These are phyloP conservation scores for Fusarium pseudocircinatum DNA, from an alignment of 2,329 filamentous ascomycete species.

Conservation along the genomic window DNA sequence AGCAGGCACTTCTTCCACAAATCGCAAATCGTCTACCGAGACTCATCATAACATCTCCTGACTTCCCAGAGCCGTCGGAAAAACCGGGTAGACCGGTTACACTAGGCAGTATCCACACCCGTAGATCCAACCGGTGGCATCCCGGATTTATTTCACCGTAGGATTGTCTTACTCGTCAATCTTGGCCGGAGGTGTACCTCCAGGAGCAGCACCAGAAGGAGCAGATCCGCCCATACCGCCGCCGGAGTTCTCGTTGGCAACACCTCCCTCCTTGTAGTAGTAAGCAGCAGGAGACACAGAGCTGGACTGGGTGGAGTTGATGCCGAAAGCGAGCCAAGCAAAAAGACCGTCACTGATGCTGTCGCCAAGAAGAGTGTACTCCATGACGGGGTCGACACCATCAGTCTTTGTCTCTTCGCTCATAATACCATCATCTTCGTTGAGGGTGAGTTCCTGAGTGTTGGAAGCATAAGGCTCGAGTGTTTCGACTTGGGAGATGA, in stretches of 20 bases:
- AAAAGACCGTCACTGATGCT: conserved; percentile 61
- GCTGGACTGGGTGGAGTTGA: conserved; percentile 50
- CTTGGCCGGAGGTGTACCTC: neutral
- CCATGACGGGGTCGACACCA: conserved; percentile 65
- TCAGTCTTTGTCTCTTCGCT: conserved; percentile 57
- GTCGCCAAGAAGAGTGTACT: conserved; percentile 67
- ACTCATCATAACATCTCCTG: neutral
- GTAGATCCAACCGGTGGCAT: neutral
- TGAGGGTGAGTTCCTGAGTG: conserved; percentile 58
- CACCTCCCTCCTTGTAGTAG: conserved; percentile 36
- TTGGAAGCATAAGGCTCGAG: conserved; percentile 59
- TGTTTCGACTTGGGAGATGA: conserved; percentile 62
- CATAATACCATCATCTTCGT: conserved; percentile 60
- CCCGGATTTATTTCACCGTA: neutral
- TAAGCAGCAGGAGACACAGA: conserved; percentile 29
- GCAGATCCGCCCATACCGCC: conserved; percentile 13
- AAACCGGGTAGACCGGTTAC: neutral
- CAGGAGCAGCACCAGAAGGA: conserved; percentile 10
- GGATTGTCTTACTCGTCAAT: neutral
- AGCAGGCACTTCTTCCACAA: neutral
- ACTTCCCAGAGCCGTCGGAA: neutral
- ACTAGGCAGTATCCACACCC: neutral
- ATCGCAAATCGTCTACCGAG: neutral
- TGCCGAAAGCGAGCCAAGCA: conserved; percentile 64
- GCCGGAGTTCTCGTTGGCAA: conserved; percentile 33